Percentiles rank a stretch among this genome's conserved stretches.
Conservation (phyloP, 2,329 filamentous ascomycete species). For the Talaromyces sp. region DNA sequence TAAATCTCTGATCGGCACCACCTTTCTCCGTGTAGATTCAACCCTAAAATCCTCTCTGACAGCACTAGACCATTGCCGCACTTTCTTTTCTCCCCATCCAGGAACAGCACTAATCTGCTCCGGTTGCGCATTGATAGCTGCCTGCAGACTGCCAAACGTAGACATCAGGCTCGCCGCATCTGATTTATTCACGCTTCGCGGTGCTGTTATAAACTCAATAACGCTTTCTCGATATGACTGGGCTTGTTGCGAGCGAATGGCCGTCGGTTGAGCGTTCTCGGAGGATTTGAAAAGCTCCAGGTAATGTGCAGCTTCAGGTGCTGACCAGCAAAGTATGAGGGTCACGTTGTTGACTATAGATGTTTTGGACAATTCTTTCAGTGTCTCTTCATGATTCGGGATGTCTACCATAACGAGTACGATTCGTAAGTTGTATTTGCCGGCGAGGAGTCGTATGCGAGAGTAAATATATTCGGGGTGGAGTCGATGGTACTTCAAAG, state of each 20-base stretch:
- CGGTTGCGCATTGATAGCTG: conserved; percentile 79
- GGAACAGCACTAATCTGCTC: conserved; percentile 82
- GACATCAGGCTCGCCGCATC: conserved; percentile 87
- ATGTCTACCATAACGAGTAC: conserved; percentile 93
- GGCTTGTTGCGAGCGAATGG: conserved; percentile 81
- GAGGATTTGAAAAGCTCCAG: conserved; percentile 93
- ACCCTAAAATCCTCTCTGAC: conserved; percentile 83
- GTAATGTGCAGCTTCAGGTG: conserved; percentile 88
- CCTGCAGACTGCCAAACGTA: conserved; percentile 84
- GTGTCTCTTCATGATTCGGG: conserved; percentile 81
- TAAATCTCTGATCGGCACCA: conserved; percentile 29
- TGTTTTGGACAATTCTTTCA: conserved; percentile 89
- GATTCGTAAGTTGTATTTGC: conserved; percentile 81
- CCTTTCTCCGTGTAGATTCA: conserved; percentile 63
- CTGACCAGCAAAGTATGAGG: conserved; percentile 88
- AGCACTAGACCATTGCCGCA: conserved; percentile 76
- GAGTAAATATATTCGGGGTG: conserved; percentile 98
- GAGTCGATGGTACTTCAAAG: conserved; percentile 92
- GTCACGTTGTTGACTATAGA: conserved; percentile 91
- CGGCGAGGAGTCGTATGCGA: conserved; percentile 77
- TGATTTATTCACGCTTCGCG: conserved; percentile 87
- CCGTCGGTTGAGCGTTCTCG: conserved; percentile 76
- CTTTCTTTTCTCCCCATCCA: conserved; percentile 95
- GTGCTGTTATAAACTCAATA: conserved; percentile 88
- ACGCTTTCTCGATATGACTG: conserved; percentile 81